Base-by-base conservation (phyloP, 352 stramenopile species). In the Pseudoperonospora humuli region DNA sequence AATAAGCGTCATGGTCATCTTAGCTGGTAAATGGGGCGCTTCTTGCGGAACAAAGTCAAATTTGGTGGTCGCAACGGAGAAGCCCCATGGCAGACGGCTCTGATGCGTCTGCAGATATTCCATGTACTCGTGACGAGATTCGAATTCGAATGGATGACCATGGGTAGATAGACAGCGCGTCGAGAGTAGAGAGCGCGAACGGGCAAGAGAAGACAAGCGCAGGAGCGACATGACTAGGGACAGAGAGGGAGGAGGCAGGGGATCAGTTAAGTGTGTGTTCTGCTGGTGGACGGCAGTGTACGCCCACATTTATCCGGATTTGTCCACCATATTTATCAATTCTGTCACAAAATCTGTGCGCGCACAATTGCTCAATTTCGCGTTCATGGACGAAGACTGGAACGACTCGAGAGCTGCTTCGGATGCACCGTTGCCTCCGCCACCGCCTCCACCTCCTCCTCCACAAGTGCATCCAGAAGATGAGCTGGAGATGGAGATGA, bases 1-100 rank as follows among this genome's bases (percentile, higher is more conserved):
- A 51, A 96, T 89, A n/a, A 93, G 63, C 10, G 66, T 94, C 39
- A 95, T 56, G 6, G 79, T 93, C 86, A 96, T 96, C 19, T 72
- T 75, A 41, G 75, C 54, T n/a, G 74, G 77, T 32, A 86, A 50
- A 34, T 86, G 72, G 20, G 79, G 75, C 34, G 84, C 78, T 54
- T 96, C 86, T 32, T 76, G 56, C 17, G 86, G 84, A 42, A 81
- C 57, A 45, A 96, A 96, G 39, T 84, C 56, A 49, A 96, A 84
- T 31, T 69, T 70, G 20, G 74, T 84, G n/a, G 75, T 93, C 28
- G 71, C 81, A 19, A 92, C 71, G 4, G 64, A 66, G 45, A 96
- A 96, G 39, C 86, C 86, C 70, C 72, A 85, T 7, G 86, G 86
- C 40, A 96, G 64, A 13, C 79, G 79, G 42, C 74, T 86, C 39